Evolutionary conservation across 257 asterid genomes (phyloP), one percentile per base, ranked within the genome.

Genomic region (Nicotiana noctiflora): DNA sequence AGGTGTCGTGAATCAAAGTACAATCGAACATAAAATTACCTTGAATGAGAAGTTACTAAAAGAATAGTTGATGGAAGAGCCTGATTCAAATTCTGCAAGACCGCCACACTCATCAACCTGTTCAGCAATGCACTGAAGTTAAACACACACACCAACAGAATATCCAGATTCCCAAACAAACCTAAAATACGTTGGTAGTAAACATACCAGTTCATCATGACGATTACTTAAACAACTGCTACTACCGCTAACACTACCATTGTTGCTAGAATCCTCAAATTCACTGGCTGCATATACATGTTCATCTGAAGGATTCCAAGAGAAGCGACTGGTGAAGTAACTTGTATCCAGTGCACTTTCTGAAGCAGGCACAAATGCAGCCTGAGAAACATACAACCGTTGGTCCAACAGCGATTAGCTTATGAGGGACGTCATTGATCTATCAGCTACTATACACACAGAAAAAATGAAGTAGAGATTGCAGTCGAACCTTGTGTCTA

Each of bases 301-400:
- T 88, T 96, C 99, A 53, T 96, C 98, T 9, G 99, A 91, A 81
- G 96, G 84, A 68, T 96, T 94, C 99, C 99, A 96, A 10, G 98
- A 90, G 87, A 81, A 92, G 64, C 99, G 97, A 77, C 99, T 94
- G 15, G 97, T 94, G 78, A 96, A 96, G 88, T 96, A 96, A 85
- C 99, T 96, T 7, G 99, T 96, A 80, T 96, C 99, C 76, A 84
- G 85, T 75, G 98, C 97, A 91, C 93, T 92, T 79, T 96, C 99
- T 15, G 97, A 94, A 5, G 97, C 88, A 81, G 99, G 99, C 77
- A 96, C 92, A 81, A 96, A 96, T 17, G 98, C 97, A 82, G 99
- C 99, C 98, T 95, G 88, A 37, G 46, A 85, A 64, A 83, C 60
- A 82, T 49, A 83, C 51, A 64, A 46, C 29, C 52, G 46, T 46